Percentiles rank a stretch among this genome's conserved stretches.
Conservation (phyloP, 2,329 filamentous ascomycete species). For the Septoria linicola region DNA sequence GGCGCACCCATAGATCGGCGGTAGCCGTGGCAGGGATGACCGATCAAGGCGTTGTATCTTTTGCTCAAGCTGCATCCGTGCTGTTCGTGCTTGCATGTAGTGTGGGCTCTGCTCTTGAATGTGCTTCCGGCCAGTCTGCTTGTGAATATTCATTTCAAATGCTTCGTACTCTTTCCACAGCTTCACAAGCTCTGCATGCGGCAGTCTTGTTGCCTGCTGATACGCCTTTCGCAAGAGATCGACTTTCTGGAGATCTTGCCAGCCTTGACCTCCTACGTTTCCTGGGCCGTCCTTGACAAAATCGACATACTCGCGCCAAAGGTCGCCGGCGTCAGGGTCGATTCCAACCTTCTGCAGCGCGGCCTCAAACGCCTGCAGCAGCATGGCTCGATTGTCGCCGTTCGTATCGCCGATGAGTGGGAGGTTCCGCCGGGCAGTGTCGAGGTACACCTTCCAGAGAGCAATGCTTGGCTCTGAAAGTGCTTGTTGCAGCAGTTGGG, state of each 20-base stretch:
- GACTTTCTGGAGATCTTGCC: slow-evolving; percentile 99
- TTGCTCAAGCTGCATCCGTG: slow-evolving; percentile 86
- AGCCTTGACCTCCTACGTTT: slow-evolving; percentile 71
- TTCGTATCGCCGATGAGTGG: slow-evolving; percentile 77
- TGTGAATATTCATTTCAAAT: slow-evolving; percentile 93
- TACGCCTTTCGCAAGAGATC: slow-evolving; percentile 89
- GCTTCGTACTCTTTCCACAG: slow-evolving; percentile 98
- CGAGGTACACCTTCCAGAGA: slow-evolving; percentile 89
- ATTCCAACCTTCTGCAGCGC: slow-evolving; percentile 86
- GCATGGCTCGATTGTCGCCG: slow-evolving; percentile 72
- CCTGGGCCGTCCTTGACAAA: slow-evolving; percentile 89
- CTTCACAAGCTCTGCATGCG: slow-evolving; percentile 76
- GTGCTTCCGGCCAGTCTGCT: slow-evolving; percentile 89
- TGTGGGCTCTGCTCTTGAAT: slow-evolving; percentile 87
- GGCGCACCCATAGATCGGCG: slow-evolving; percentile 80
- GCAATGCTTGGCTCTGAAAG: slow-evolving; percentile 78
- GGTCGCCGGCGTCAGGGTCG: slow-evolving; percentile 81
- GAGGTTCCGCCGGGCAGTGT: slow-evolving; percentile 90
- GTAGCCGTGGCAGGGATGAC: slow-evolving; percentile 74
- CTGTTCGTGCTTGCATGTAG: slow-evolving; percentile 94
- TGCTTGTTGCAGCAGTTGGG: slow-evolving; percentile 78
- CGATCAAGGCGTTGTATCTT: slow-evolving; percentile 74
- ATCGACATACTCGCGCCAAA: slow-evolving; percentile 94
- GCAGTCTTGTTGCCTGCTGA: slow-evolving; percentile 82
- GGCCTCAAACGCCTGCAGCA: slow-evolving; percentile 87